These are phyloP conservation scores for Rosa hybrid DNA, from an alignment of 331 rosid genomes.

Conservation along the genomic window DNA sequence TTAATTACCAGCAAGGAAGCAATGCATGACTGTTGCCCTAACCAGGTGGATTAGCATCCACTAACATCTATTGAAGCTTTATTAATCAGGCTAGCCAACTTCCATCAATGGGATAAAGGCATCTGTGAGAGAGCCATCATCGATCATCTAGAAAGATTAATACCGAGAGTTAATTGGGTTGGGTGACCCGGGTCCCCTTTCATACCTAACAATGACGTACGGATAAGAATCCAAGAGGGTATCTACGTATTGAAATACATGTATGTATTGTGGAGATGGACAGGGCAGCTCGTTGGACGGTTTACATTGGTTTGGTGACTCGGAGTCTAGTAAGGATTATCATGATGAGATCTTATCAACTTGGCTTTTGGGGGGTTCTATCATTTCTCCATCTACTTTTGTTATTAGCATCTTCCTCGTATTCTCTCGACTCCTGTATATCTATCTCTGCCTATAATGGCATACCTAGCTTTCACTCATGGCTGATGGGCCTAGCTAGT, in stretches of 20 bases:
- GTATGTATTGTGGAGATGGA: slow-evolving; percentile 5
- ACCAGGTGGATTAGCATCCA: not conserved
- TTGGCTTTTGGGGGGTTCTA: slow-evolving; percentile 13
- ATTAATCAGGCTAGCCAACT: not conserved
- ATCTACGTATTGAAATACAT: not conserved
- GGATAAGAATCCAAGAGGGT: not conserved
- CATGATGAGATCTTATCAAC: slow-evolving; percentile 19
- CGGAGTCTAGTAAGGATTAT: slow-evolving; percentile 8
- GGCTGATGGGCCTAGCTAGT: slow-evolving; percentile 1
- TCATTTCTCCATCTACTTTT: slow-evolving; percentile 19
- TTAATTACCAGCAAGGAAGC: not conserved
- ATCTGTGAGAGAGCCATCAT: not conserved
- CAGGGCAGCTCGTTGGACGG: not conserved
- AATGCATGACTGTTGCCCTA: not conserved
- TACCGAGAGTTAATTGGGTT: not conserved
- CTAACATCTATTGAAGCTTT: not conserved
- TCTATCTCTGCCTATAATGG: not conserved
- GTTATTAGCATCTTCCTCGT: slow-evolving; percentile 32
- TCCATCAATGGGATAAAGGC: not conserved
- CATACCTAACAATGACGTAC: not conserved
- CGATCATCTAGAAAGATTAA: not conserved
- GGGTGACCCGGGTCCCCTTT: not conserved
- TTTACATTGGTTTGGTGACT: slow-evolving; percentile 39
- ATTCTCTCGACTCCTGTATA: slow-evolving; percentile 31
- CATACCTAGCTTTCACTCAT: not conserved